Conservation (phyloP, 1,284 basidiomycete genomes). For the Irpex sp. region DNA sequence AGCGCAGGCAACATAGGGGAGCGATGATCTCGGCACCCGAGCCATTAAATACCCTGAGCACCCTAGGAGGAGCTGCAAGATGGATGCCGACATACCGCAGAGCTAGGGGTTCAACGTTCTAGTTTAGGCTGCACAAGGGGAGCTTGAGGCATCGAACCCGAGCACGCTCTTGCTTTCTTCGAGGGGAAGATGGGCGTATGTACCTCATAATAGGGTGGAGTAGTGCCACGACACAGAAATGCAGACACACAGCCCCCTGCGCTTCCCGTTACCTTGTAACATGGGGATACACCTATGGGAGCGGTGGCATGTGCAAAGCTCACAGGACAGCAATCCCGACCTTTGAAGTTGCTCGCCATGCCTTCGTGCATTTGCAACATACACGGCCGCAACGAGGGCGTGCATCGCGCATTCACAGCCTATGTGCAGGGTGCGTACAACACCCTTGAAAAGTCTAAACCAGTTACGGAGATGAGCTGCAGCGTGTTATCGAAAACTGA, state of each 20-base stretch:
- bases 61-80: background rate
- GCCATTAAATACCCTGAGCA: background rate
- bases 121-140: background rate
- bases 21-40: background rate
- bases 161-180: background rate
- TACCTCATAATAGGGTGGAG: background rate
- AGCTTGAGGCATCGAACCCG: background rate
- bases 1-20: background rate
- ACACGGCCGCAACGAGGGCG: too few species aligned
- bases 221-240: background rate
- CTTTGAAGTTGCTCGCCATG: background rate
- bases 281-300: too few species aligned
- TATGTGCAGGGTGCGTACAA: background rate
- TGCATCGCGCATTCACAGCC: background rate
- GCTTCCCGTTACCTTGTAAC: too few species aligned
- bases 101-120: background rate
- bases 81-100: background rate
- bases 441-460: slow-evolving; percentile 9
- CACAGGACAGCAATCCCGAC: background rate
- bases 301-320: background rate
- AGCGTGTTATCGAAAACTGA: background rate
- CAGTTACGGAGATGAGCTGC: slow-evolving; percentile 5
- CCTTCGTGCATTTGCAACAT: background rate
- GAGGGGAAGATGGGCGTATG: background rate
- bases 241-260: too few species aligned